Evolutionary conservation across 495 filamentous ascomycete genomes (phyloP).

Genomic region (Aspergillus mulundensis): DNA sequence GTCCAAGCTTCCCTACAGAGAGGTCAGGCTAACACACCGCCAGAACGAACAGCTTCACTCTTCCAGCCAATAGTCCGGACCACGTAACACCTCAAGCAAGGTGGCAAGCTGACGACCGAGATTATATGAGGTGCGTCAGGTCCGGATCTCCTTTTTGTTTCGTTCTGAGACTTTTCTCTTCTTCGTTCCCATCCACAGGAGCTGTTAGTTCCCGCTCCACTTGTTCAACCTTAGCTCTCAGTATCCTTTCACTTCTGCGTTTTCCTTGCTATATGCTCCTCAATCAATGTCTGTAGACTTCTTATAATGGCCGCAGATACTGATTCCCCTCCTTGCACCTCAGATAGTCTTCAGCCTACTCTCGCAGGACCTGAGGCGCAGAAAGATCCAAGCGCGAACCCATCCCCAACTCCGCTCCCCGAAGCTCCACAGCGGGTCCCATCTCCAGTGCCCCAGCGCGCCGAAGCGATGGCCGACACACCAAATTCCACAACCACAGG

Average conservation of each 20-base stretch:
- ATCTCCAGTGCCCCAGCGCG: constrained; percentile 7
- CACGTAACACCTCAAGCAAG: constrained; percentile 3
- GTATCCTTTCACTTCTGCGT: neutral
- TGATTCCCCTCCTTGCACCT: neutral
- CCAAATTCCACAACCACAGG: constrained; percentile 12
- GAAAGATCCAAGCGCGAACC: constrained; percentile 14
- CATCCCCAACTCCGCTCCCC: constrained; percentile 15
- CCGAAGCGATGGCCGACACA: constrained; percentile 28
- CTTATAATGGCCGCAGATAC: constrained; percentile 7
- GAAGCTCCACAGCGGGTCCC: constrained; percentile 22
- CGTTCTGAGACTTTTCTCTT: neutral
- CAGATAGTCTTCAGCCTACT: constrained; percentile 4
- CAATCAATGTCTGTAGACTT: neutral
- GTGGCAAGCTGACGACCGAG: neutral
- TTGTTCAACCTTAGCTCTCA: neutral
- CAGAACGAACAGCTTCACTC: constrained; percentile 7
- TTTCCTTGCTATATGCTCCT: neutral
- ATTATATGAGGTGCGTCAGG: constrained; percentile 2
- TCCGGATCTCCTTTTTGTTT: constrained; percentile 3
- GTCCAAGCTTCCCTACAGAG: neutral
- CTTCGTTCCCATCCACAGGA: neutral
- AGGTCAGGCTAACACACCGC: constrained; percentile 9
- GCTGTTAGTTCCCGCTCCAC: neutral
- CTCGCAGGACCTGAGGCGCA: constrained; percentile 5
- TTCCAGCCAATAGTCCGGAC: neutral